phyloP scores from a whole-genome alignment of 495 filamentous ascomycete genomes.

The Penicillium verhagenii region DNA sequence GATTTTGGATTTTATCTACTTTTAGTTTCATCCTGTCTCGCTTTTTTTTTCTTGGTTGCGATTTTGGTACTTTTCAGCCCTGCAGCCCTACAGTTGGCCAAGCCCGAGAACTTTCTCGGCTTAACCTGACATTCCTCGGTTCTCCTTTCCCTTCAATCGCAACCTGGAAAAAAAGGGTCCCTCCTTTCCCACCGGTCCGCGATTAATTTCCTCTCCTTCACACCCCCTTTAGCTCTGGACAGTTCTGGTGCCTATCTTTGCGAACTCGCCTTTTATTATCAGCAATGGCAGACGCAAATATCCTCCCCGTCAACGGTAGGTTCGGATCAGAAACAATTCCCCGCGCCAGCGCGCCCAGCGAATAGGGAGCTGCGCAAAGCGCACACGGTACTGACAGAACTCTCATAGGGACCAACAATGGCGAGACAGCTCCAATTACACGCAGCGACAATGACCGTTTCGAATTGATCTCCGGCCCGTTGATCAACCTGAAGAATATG shows the following conservation, averaged over 20 bases:
- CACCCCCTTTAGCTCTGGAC: neutral
- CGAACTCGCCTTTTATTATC: neutral
- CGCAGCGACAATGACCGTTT: conserved; percentile 18
- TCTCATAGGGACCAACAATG: conserved; percentile 19
- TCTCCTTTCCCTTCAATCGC: neutral
- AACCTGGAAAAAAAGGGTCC: conserved; percentile 4
- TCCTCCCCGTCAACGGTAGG: conserved; percentile 12
- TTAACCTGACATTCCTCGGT: conserved; percentile 4
- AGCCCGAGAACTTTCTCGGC: conserved; percentile 6
- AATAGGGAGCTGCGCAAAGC: neutral
- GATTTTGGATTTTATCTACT: neutral
- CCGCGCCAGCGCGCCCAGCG: neutral
- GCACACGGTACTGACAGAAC: neutral
- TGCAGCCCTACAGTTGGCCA: conserved; percentile 24
- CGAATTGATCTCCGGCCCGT: conserved; percentile 67
- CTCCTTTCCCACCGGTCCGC: conserved; percentile 9
- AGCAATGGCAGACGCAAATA: conserved; percentile 11
- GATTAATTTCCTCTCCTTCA: neutral
- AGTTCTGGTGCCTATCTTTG: neutral
- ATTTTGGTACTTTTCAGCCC: conserved; percentile 15
- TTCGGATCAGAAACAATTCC: neutral
- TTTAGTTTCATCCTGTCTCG: neutral
- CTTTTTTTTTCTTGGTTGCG: neutral
- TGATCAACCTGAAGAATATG: conserved; percentile 85
- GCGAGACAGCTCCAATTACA: conserved; percentile 5